Percentiles rank a stretch among this genome's conserved stretches.
Conservation (phyloP, 2,329 filamentous ascomycete species). For the Alternaria postmessia region DNA sequence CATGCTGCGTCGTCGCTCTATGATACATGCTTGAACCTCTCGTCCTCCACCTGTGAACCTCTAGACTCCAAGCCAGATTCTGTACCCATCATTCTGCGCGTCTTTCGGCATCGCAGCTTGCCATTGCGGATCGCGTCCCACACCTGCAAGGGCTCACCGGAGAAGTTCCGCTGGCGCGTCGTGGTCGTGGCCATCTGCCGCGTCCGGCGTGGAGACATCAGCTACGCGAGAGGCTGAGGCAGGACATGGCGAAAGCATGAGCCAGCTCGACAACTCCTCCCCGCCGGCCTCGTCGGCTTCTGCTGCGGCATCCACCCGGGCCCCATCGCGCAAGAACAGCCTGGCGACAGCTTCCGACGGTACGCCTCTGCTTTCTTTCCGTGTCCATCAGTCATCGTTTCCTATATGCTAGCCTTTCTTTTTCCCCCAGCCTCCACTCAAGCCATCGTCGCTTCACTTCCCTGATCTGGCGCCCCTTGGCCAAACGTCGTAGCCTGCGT, state of each 20-base stretch:
- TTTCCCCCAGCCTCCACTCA: conserved; percentile 6
- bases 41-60: neutral
- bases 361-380: conserved; percentile 22
- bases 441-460: neutral
- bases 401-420: conserved; percentile 4
- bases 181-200: neutral
- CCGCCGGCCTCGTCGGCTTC: conserved; percentile 37
- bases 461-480: conserved; percentile 19
- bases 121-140: neutral
- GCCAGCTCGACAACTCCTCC: conserved; percentile 18
- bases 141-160: conserved; percentile 1
- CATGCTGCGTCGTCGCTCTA: conserved; percentile 2
- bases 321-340: conserved; percentile 44
- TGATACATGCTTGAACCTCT: neutral
- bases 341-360: conserved; percentile 53
- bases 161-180: conserved; percentile 10
- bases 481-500: conserved; percentile 26
- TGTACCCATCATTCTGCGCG: neutral
- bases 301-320: conserved; percentile 39
- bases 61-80: neutral
- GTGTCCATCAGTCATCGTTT: neutral
- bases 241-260: conserved; percentile 16
- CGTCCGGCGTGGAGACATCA: neutral
- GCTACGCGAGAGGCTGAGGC: conserved; percentile 15
- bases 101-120: neutral